Evolutionary conservation across 2,329 filamentous ascomycete genomes (phyloP).

Genomic region (Colletotrichum gloeosporioides): DNA sequence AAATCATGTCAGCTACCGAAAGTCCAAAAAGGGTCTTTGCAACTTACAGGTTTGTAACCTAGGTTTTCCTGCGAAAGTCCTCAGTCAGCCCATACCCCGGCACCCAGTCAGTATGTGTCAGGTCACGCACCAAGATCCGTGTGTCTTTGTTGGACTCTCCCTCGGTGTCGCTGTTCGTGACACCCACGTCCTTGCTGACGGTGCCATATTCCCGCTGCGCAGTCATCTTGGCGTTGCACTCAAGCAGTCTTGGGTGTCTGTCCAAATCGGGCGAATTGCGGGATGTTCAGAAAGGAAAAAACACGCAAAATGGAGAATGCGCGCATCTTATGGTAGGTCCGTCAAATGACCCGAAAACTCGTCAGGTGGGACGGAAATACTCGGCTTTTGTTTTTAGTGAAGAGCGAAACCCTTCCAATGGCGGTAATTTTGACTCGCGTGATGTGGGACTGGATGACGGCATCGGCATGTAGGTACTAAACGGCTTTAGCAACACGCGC

Average conservation of each 20-base stretch:
- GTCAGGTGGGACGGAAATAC: not conserved
- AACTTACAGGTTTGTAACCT: conserved; percentile 12
- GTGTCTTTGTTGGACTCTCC: not conserved
- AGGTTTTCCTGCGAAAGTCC: not conserved
- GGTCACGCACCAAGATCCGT: not conserved
- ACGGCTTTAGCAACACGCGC: not conserved
- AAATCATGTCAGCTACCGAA: not conserved
- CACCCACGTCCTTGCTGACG: not conserved
- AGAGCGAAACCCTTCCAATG: not conserved
- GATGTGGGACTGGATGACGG: conserved; percentile 1
- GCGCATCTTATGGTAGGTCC: not conserved
- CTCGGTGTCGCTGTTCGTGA: not conserved
- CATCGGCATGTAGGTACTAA: not conserved
- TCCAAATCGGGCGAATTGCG: not conserved
- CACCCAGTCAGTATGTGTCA: not conserved
- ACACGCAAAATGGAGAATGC: not conserved
- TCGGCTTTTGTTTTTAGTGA: not conserved
- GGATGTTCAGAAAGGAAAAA: not conserved
- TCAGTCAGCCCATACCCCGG: not conserved
- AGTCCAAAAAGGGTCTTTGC: not conserved
- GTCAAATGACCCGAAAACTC: conserved; percentile 1
- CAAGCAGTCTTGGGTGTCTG: not conserved
- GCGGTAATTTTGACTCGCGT: not conserved
- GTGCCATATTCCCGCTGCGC: not conserved
- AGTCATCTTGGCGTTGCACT: not conserved